Evolutionary conservation across 2,329 filamentous ascomycete genomes (phyloP), one percentile per base, ranked within the genome.

Genomic region (Xylaria multiplex): DNA sequence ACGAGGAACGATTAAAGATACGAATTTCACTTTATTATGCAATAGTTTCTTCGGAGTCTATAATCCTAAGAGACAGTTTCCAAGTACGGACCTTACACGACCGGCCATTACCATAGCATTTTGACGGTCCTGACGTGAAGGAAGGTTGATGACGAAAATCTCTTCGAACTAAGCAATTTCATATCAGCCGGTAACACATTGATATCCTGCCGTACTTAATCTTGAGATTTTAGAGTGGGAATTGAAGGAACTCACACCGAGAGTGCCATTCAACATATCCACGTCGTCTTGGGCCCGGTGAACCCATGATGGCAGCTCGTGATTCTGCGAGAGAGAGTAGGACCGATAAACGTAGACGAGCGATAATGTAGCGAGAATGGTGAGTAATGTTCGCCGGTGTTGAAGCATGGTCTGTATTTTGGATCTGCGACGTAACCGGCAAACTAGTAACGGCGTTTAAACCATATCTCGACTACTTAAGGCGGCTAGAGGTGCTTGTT

Each of bases 131-230:
- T 80, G 82, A 3, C 85, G 77, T 22, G 79, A 78, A 0, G 83
- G 82, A 6, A 87, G 78, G 53, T 83, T 85, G 52, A 88, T 79
- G 27, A 84, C 83, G 67, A 86, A 80, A 16, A 87, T 82, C 59
- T 83, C 79, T 40, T 83, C 77, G 67, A 87, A 87, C 84, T 86
- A 58, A 16, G 5, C 4, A 58, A 32, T 35, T 40, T n/a, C 37
- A 6, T 16, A 3, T 43, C 9, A 58, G 35, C 42, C 8, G 9
- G 11, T 40, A 40, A 40, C 11, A 5, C 9, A 3, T 35, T 35
- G 32, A 35, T 35, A 11, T 11, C 32, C 8, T 8, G 4, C 22
- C 2, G 14, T 11, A 5, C 22, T 11, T 27, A 4, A 8, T 14
- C 22, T 27, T 19, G 19, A 14, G 1, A 8, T 6, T 16, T 7